phyloP scores from a whole-genome alignment of 768 basidiomycete species.

The Clavaria fumosa region DNA sequence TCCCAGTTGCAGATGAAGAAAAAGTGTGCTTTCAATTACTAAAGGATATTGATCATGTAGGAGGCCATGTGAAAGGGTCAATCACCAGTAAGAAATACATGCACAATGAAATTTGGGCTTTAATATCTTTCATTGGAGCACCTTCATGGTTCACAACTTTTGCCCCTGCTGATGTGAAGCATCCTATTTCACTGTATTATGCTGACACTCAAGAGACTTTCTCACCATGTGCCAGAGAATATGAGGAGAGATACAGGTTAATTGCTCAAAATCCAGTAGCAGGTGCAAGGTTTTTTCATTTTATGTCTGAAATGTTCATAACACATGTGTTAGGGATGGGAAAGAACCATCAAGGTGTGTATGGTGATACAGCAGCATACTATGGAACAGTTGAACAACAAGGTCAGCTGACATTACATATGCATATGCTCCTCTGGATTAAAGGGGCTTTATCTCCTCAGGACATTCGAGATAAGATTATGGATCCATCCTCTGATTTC shows the following conservation, averaged over 20 bases:
- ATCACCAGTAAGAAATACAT: constrained; percentile 14
- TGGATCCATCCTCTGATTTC: constrained; percentile 13
- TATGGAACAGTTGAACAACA: constrained; percentile 23
- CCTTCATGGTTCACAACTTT: constrained; percentile 18
- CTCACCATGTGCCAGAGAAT: constrained; percentile 1
- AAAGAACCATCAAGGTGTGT: constrained; percentile 13
- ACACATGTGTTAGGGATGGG: constrained; percentile 14
- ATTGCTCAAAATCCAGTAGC: constrained; percentile 17
- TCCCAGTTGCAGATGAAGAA: constrained; percentile 18
- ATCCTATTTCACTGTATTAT: constrained; percentile 21
- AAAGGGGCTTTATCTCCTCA: constrained; percentile 16
- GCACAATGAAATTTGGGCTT: constrained; percentile 15
- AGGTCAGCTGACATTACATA: constrained; percentile 22
- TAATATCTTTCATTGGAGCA: constrained; percentile 12
- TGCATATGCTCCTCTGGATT: constrained; percentile 25
- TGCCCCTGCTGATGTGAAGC: constrained; percentile 17
- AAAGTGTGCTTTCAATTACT: constrained; percentile 21
- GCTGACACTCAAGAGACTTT: constrained; percentile 12
- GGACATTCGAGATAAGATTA: constrained; percentile 18
- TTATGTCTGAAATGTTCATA: constrained; percentile 13
- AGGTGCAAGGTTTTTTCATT: constrained; percentile 17
- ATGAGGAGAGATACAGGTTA: constrained; percentile 7
- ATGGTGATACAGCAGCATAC: constrained; percentile 18
- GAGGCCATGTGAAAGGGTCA: constrained; percentile 17
- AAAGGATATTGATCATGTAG: constrained; percentile 21